Evolutionary conservation across 306 rosid genomes (phyloP).

Genomic region (Astragalus glycyphyllos): DNA sequence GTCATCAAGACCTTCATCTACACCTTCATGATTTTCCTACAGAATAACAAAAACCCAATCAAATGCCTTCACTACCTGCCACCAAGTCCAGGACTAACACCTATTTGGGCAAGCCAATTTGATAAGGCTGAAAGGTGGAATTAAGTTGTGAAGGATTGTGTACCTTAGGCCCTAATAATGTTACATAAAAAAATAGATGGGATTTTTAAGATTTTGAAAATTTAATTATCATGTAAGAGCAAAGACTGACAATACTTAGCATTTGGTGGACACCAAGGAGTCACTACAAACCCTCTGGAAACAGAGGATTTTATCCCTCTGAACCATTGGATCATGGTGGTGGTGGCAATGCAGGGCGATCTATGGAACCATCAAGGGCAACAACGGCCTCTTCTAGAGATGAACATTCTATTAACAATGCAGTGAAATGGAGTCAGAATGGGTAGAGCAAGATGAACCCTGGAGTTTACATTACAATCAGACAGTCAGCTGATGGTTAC

Average conservation of each 20-base stretch:
- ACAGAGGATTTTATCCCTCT: conserved; percentile 52
- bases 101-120: not conserved
- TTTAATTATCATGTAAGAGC: conserved; percentile 36
- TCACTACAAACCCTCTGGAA: conserved; percentile 63
- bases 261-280: conserved; percentile 65
- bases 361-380: conserved; percentile 74
- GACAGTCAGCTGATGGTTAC: conserved; percentile 83
- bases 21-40: too few relatives aligned
- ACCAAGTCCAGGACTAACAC: too few relatives aligned
- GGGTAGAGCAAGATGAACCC: conserved; percentile 95
- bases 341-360: conserved; percentile 54
- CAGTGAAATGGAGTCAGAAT: conserved; percentile 88
- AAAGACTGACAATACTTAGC: conserved; percentile 49
- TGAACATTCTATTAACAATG: conserved; percentile 90
- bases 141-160: not conserved
- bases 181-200: not conserved
- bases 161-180: conserved; percentile 29
- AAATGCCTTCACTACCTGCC: too few relatives aligned
- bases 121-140: conserved; percentile 6
- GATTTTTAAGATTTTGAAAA: conserved; percentile 43
- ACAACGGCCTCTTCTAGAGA: conserved; percentile 79
- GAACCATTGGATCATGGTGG: conserved; percentile 53
- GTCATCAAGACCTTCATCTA: too few relatives aligned
- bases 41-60: too few relatives aligned
- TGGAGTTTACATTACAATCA: conserved; percentile 88